phyloP scores from a whole-genome alignment of 2,329 filamentous ascomycete species.

The Scopulariopsis brevicaulis region DNA sequence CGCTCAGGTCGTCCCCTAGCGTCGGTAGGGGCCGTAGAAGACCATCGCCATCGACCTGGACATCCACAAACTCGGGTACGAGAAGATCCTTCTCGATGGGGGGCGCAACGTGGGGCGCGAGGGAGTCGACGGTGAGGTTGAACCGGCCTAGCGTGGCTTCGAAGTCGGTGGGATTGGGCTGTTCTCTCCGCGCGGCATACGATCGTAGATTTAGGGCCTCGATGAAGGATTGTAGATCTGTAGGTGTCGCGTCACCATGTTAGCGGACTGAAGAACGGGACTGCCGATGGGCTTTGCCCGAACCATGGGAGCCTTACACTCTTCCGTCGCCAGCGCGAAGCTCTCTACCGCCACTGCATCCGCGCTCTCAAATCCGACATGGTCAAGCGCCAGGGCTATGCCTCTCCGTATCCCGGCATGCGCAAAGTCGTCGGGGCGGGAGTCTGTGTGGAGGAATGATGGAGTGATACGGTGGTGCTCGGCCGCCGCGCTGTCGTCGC shows the following conservation, averaged over 20 bases:
- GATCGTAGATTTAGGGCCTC: slow-evolving; percentile 34
- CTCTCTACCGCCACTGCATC: slow-evolving; percentile 46
- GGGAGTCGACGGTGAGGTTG: slow-evolving; percentile 35
- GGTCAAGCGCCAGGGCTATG: slow-evolving; percentile 41
- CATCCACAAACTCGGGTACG: slow-evolving; percentile 19
- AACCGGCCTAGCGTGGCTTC: slow-evolving; percentile 38
- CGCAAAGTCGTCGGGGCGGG: slow-evolving; percentile 7
- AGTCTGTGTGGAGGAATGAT: background rate
- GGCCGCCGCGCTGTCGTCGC: background rate
- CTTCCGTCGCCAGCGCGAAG: slow-evolving; percentile 42
- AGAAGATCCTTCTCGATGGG: slow-evolving; percentile 31
- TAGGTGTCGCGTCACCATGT: slow-evolving; percentile 12
- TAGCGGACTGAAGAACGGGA: background rate
- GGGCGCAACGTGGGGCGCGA: slow-evolving; percentile 45
- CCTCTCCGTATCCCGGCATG: slow-evolving; percentile 37
- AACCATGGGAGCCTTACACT: slow-evolving; percentile 32
- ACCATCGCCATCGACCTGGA: slow-evolving; percentile 6
- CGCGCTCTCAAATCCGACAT: slow-evolving; percentile 47
- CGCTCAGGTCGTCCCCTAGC: slow-evolving; percentile 44
- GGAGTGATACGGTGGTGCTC: background rate
- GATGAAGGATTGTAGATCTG: slow-evolving; percentile 39
- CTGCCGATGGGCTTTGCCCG: background rate
- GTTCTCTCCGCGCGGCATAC: slow-evolving; percentile 35
- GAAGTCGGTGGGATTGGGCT: slow-evolving; percentile 46
- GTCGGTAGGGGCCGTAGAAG: slow-evolving; percentile 30